A percentile compares a stretch with the other conserved stretches of the same genome.
phyloP scores from a whole-genome alignment of 192 early-diverging fungal genomes.

The Coemansia sp. region DNA sequence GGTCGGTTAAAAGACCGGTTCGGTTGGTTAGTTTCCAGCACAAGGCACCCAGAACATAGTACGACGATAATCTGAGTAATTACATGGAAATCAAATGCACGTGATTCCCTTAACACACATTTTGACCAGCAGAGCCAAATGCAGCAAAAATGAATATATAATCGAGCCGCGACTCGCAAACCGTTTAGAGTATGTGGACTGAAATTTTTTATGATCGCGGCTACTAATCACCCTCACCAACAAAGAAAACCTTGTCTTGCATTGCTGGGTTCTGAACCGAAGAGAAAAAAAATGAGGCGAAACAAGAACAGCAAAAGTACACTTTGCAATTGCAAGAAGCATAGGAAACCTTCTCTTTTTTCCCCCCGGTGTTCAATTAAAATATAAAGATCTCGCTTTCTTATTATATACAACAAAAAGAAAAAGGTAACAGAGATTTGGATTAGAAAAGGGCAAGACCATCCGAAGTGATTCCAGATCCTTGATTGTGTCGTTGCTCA shows the following conservation, averaged over 20 bases:
- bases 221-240: too few relatives aligned
- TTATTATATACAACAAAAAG: neutral
- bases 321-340: neutral
- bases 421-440: neutral
- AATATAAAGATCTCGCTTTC: neutral
- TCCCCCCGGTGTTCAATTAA: neutral
- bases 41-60: neutral
- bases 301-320: neutral
- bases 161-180: too few relatives aligned
- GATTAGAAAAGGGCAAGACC: neutral
- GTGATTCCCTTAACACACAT: slow-evolving; percentile 42
- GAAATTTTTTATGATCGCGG: too few relatives aligned
- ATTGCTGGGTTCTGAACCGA: neutral
- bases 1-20: neutral
- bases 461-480: neutral
- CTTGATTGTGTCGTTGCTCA: slow-evolving; percentile 5
- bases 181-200: too few relatives aligned
- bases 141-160: too few relatives aligned
- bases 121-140: neutral
- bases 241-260: too few relatives aligned
- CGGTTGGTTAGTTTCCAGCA: too few relatives aligned
- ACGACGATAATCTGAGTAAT: neutral
- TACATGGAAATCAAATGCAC: slow-evolving; percentile 10
- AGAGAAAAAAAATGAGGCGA: neutral
- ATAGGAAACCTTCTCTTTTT: neutral